Evolutionary conservation across 2,329 filamentous ascomycete genomes (phyloP).

Genomic region (Cladophialophora chaetospira): DNA sequence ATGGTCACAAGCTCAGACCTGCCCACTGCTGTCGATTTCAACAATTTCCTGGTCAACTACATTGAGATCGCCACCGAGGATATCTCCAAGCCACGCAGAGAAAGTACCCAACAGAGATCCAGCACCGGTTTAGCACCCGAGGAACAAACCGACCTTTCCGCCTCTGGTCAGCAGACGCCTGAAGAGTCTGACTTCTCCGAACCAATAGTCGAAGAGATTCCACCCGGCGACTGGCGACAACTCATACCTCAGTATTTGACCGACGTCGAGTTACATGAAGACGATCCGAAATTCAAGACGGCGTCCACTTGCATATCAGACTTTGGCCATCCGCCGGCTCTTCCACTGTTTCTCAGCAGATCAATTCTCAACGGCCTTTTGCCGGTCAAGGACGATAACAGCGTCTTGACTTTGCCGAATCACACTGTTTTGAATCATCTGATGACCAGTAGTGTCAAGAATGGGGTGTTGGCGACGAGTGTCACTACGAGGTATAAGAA

Average conservation of each 20-base stretch:
- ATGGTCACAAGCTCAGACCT: conserved; percentile 86
- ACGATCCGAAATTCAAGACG: conserved; percentile 71
- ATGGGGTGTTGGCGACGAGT: conserved; percentile 90
- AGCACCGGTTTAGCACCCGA: conserved; percentile 45
- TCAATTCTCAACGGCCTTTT: conserved; percentile 90
- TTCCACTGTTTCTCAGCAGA: conserved; percentile 90
- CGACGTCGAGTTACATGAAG: conserved; percentile 83
- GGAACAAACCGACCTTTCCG: conserved; percentile 34
- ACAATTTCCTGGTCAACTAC: conserved; percentile 97
- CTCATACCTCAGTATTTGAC: conserved; percentile 81
- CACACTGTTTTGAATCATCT: conserved; percentile 96
- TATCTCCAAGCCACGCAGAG: conserved; percentile 44
- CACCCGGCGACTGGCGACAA: conserved; percentile 64
- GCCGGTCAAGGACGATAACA: conserved; percentile 96
- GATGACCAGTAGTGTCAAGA: conserved; percentile 96
- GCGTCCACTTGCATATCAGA: conserved; percentile 75
- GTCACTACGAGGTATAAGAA: conserved; percentile 96
- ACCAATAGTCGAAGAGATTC: conserved; percentile 51
- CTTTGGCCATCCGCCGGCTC: conserved; percentile 76
- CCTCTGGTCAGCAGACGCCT: conserved; percentile 41
- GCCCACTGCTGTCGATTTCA: conserved; percentile 95
- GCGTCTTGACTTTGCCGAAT: conserved; percentile 94
- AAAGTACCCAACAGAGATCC: conserved; percentile 40
- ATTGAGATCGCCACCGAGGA: conserved; percentile 87
- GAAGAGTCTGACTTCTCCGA: conserved; percentile 33